Conservation (phyloP, 306 rosid genomes). For the Acacia acuminata region DNA sequence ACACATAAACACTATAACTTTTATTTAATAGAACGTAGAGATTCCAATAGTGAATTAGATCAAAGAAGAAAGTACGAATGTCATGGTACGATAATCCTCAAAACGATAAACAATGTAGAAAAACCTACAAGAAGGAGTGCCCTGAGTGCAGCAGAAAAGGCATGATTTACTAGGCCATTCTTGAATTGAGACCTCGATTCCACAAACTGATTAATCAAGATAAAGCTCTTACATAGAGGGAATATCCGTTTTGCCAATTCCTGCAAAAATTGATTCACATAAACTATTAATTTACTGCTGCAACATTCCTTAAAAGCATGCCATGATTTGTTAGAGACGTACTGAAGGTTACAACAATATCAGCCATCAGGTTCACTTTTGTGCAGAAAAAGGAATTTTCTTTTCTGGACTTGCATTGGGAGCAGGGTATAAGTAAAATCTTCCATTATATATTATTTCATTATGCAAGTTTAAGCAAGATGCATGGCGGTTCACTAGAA, state of each 20-base stretch:
- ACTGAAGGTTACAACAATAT: conserved; percentile 1
- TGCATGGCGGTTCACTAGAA: conserved; percentile 18
- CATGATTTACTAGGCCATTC: conserved; percentile 93
- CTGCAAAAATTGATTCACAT: conserved; percentile 53
- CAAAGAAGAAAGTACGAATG: conserved; percentile 21
- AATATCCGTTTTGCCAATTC: conserved; percentile 88
- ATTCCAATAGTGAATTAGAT: not conserved
- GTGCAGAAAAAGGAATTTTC: not conserved
- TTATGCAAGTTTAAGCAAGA: conserved; percentile 12
- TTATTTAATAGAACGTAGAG: not conserved
- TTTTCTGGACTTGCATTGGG: not conserved
- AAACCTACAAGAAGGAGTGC: conserved; percentile 86
- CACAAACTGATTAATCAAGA: conserved; percentile 78
- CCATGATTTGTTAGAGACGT: not conserved
- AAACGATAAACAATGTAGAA: conserved; percentile 40
- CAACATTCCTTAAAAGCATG: not conserved
- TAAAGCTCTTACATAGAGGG: conserved; percentile 82
- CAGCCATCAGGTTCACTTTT: conserved; percentile 3
- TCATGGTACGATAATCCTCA: conserved; percentile 28
- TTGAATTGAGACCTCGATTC: conserved; percentile 92
- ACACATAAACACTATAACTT: not conserved
- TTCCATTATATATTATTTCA: not conserved
- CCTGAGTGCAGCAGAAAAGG: conserved; percentile 95
- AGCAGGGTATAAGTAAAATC: not conserved
- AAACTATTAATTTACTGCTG: conserved; percentile 6